Percentiles rank a stretch among this genome's conserved stretches.
phyloP scores from a whole-genome alignment of 2,329 filamentous ascomycete species.

The Microdochium paspali region DNA sequence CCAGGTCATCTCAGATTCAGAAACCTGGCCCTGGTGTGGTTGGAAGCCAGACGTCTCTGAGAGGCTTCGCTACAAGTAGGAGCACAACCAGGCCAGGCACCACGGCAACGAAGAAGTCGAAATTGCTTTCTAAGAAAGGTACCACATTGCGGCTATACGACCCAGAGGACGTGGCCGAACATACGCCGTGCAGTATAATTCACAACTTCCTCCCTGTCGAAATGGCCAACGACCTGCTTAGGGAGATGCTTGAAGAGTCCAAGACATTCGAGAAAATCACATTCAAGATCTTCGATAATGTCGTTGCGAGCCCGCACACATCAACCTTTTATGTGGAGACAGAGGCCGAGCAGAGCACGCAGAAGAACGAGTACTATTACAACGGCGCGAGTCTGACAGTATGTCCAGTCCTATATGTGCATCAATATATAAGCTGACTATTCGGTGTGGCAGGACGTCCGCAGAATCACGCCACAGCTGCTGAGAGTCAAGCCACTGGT shows the following conservation, averaged over 20 bases:
- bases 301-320: conserved; percentile 79
- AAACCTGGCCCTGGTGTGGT: conserved; percentile 15
- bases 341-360: conserved; percentile 55
- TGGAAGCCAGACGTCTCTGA: conserved; percentile 56
- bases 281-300: conserved; percentile 82
- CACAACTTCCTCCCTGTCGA: conserved; percentile 75
- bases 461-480: conserved; percentile 67
- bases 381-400: conserved; percentile 67
- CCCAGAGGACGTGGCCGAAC: conserved; percentile 66
- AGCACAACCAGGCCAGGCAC: conserved; percentile 1
- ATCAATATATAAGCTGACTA: background rate
- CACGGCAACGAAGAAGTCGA: conserved; percentile 29
- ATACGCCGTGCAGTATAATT: conserved; percentile 86
- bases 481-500: conserved; percentile 60
- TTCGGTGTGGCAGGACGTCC: conserved; percentile 49
- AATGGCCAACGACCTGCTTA: conserved; percentile 64
- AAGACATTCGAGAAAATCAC: conserved; percentile 59
- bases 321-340: conserved; percentile 75
- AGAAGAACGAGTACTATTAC: conserved; percentile 77
- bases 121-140: conserved; percentile 61
- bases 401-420: conserved; percentile 8
- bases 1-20: conserved; percentile 16
- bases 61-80: conserved; percentile 31
- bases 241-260: conserved; percentile 67
- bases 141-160: conserved; percentile 77